phyloP scores from a whole-genome alignment of 805 yeast genomes.

The Gaillardinia entomophila region DNA sequence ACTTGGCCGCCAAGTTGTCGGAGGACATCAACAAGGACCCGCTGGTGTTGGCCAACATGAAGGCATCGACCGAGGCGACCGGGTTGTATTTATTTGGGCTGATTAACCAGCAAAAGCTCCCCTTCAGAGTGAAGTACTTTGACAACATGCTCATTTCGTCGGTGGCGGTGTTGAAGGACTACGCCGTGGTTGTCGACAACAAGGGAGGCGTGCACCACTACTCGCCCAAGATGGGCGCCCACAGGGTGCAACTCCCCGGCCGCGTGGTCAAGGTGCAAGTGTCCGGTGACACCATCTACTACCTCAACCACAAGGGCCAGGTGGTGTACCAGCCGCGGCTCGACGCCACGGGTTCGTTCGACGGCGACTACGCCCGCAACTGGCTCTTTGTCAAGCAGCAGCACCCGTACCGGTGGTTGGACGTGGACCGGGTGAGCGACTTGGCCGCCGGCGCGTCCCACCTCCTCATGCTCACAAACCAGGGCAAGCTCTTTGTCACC shows the following conservation, averaged over 20 bases:
- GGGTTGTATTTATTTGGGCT: conserved; percentile 36
- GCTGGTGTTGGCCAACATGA: conserved; percentile 11
- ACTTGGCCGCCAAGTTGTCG: conserved; percentile 19
- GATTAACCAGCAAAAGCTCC: conserved; percentile 35
- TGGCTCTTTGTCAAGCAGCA: conserved; percentile 11
- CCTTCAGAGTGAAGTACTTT: conserved; percentile 58
- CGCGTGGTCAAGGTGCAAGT: conserved; percentile 27
- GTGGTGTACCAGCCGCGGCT: conserved; percentile 25
- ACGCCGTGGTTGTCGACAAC: conserved; percentile 54
- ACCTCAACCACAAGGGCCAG: conserved; percentile 42
- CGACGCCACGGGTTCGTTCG: conserved; percentile 9
- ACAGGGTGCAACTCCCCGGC: conserved; percentile 19
- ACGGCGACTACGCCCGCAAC: conserved; percentile 9
- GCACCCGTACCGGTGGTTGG: conserved; percentile 4
- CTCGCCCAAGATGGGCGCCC: conserved; percentile 39
- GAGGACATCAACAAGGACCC: conserved; percentile 14
- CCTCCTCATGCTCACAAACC: conserved; percentile 52
- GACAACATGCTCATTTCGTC: conserved; percentile 55
- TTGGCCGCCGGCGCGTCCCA: conserved; percentile 64
- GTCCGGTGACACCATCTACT: conserved; percentile 48
- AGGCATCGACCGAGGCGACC: conserved; percentile 16
- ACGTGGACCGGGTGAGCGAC: conserved; percentile 33
- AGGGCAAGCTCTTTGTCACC: conserved; percentile 57
- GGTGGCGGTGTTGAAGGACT: conserved; percentile 44
- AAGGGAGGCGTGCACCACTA: conserved; percentile 74